Conservation (phyloP, 441 rosid species). For the Gossypium laxum region DNA sequence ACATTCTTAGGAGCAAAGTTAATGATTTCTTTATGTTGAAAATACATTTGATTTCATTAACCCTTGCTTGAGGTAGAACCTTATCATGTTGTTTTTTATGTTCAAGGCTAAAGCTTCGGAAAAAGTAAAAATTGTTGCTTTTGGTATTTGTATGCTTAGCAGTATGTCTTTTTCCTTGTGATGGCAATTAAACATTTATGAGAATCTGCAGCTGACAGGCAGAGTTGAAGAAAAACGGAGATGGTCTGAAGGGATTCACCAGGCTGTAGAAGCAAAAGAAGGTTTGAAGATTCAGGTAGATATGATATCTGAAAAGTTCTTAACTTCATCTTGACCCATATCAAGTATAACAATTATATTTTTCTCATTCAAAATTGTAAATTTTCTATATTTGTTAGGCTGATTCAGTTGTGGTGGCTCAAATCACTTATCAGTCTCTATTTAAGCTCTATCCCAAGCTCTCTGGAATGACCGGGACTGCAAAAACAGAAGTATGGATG, state of each 20-base stretch:
- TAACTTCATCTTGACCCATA: constrained; percentile 13
- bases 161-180: not conserved
- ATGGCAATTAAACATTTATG: constrained; percentile 2
- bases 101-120: not conserved
- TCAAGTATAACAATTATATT: not conserved
- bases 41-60: not conserved
- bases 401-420: constrained; percentile 91
- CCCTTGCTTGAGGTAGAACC: not conserved
- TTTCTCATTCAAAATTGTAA: constrained; percentile 15
- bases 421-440: constrained; percentile 91
- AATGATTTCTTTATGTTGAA: not conserved
- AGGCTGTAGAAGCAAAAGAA: constrained; percentile 97
- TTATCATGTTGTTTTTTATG: not conserved
- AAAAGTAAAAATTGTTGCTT: constrained; percentile 2
- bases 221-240: constrained; percentile 96
- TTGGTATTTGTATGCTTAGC: not conserved
- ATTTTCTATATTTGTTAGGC: constrained; percentile 37
- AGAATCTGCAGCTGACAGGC: constrained; percentile 66
- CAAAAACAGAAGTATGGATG: constrained; percentile 81
- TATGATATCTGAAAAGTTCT: constrained; percentile 14
- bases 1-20: not conserved
- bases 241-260: constrained; percentile 96
- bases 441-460: constrained; percentile 94
- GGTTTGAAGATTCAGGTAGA: constrained; percentile 78
- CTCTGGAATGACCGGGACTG: constrained; percentile 98